Conservation (phyloP, 768 basidiomycete genomes). For the Fomitopsis serialis region DNA sequence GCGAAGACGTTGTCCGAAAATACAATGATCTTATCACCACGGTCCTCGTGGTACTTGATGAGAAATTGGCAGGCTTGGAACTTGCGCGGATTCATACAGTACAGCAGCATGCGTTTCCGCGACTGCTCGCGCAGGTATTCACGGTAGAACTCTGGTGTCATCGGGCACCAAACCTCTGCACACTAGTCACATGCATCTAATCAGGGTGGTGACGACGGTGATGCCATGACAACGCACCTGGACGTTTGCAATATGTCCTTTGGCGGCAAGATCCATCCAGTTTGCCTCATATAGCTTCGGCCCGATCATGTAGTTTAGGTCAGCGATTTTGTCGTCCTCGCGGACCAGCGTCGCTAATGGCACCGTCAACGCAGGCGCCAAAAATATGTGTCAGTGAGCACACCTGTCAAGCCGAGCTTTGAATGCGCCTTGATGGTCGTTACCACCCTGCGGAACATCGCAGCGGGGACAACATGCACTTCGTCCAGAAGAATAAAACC, state of each 20-base stretch:
- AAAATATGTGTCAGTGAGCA: slow-evolving; percentile 17
- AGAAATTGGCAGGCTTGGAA: slow-evolving; percentile 99
- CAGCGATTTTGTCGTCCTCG: slow-evolving; percentile 98
- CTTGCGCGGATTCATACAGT: slow-evolving; percentile 99
- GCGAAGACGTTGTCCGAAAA: slow-evolving; percentile 99
- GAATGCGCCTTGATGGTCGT: slow-evolving; percentile 99
- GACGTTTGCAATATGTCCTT: slow-evolving; percentile 99
- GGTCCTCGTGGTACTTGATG: slow-evolving; percentile 95
- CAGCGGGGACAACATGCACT: slow-evolving; percentile 97
- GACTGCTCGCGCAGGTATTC: slow-evolving; percentile 93
- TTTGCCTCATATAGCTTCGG: slow-evolving; percentile 99
- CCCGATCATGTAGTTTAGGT: slow-evolving; percentile 98
- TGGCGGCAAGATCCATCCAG: slow-evolving; percentile 99
- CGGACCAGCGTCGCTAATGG: slow-evolving; percentile 88
- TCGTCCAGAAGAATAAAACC: slow-evolving; percentile 97
- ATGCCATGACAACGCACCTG: slow-evolving; percentile 54
- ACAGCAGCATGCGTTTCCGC: slow-evolving; percentile 90
- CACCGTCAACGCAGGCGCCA: not conserved
- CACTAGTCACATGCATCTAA: slow-evolving; percentile 47
- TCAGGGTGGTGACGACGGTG: not conserved
- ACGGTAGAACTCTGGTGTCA: slow-evolving; percentile 99
- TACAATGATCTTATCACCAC: slow-evolving; percentile 98
- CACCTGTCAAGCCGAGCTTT: slow-evolving; percentile 94
- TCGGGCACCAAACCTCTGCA: slow-evolving; percentile 99
- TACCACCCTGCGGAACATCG: slow-evolving; percentile 96